These are phyloP conservation scores for Syncephalis fuscata DNA, from an alignment of 371 early-diverging fungal species.

Conservation along the genomic window DNA sequence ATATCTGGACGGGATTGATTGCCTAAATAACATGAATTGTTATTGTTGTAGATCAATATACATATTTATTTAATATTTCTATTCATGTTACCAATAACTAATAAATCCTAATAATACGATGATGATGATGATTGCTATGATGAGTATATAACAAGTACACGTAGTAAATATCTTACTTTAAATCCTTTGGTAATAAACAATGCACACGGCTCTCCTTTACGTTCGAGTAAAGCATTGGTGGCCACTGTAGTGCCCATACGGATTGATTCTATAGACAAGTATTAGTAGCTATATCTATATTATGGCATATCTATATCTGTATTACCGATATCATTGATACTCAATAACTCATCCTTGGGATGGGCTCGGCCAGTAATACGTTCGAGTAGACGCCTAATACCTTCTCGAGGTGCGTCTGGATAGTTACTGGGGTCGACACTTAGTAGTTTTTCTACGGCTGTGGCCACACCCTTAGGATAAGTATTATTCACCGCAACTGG, in stretches of 20 bases:
- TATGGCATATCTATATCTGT: not conserved
- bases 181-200: constrained; percentile 86
- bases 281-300: not conserved
- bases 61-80: not conserved
- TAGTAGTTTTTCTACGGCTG: constrained; percentile 61
- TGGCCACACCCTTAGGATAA: constrained; percentile 21
- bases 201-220: constrained; percentile 77
- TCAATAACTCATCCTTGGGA: constrained; percentile 52
- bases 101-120: constrained; percentile 22
- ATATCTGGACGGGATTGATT: constrained; percentile 88
- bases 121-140: not conserved
- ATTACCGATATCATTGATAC: constrained; percentile 52
- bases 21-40: constrained; percentile 36
- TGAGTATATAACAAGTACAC: not conserved
- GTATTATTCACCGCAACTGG: constrained; percentile 29
- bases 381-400: constrained; percentile 82
- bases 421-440: constrained; percentile 87
- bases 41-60: not conserved
- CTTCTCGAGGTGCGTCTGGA: constrained; percentile 86
- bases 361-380: constrained; percentile 50
- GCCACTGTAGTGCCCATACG: constrained; percentile 97
- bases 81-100: constrained; percentile 30
- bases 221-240: constrained; percentile 83
- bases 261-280: constrained; percentile 37
- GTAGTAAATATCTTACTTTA: constrained; percentile 22